Percentiles rank a stretch among this genome's conserved stretches.
Evolutionary conservation across 2,329 filamentous ascomycete species (phyloP).

Genomic region (Botrytis paeoniae): DNA sequence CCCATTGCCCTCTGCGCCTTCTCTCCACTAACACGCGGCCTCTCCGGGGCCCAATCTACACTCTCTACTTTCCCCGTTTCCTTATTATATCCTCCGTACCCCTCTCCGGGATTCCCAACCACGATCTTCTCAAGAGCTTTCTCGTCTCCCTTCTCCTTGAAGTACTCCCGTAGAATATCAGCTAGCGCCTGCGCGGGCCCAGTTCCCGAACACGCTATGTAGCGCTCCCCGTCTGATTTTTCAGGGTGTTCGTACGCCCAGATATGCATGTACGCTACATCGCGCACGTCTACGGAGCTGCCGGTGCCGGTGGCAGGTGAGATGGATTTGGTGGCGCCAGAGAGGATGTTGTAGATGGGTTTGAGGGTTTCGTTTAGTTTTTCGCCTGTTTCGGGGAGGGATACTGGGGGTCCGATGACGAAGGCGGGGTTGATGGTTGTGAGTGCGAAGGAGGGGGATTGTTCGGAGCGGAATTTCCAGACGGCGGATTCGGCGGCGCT

Average conservation of each 20-base stretch:
- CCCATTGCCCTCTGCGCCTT: conserved; percentile 36
- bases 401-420: conserved; percentile 43
- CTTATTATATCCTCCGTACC: conserved; percentile 38
- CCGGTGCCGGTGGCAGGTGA: conserved; percentile 32
- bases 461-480: conserved; percentile 41
- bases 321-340: conserved; percentile 35
- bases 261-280: conserved; percentile 43
- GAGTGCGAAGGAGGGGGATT: conserved; percentile 41
- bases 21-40: conserved; percentile 30
- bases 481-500: conserved; percentile 40
- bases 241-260: conserved; percentile 41
- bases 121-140: conserved; percentile 37
- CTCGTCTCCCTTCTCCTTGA: conserved; percentile 35
- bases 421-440: conserved; percentile 43
- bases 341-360: conserved; percentile 39
- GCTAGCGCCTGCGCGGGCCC: conserved; percentile 41
- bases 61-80: conserved; percentile 25
- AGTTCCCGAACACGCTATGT: conserved; percentile 39
- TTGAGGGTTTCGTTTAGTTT: conserved; percentile 39
- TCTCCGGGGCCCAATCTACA: conserved; percentile 24
- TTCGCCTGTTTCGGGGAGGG: conserved; percentile 34
- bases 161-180: conserved; percentile 43
- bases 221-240: conserved; percentile 43
- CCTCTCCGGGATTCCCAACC: conserved; percentile 41
- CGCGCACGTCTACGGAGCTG: conserved; percentile 44